phyloP scores from a whole-genome alignment of 2,329 filamentous ascomycete species.

The Teratosphaeria nubilosa region DNA sequence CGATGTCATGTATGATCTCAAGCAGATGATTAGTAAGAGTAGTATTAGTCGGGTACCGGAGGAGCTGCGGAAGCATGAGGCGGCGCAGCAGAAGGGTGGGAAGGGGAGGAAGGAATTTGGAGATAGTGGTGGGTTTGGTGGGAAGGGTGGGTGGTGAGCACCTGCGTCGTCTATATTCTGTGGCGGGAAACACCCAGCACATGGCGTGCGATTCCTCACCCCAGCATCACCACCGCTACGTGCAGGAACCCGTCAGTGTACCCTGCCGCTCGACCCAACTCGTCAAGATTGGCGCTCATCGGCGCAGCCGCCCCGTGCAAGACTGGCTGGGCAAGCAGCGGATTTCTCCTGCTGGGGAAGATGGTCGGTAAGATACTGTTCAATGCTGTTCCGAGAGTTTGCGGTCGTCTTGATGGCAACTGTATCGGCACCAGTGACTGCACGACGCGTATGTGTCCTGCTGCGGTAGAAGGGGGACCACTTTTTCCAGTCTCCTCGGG shows the following conservation, averaged over 20 bases:
- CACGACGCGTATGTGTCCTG: constrained; percentile 42
- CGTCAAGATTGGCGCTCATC: constrained; percentile 67
- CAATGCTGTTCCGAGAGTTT: constrained; percentile 68
- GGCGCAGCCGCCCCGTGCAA: constrained; percentile 79
- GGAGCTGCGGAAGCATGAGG: constrained; percentile 79
- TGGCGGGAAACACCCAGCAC: not conserved
- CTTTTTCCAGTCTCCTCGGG: constrained; percentile 9
- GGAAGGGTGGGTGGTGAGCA: constrained; percentile 26
- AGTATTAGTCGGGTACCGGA: constrained; percentile 81
- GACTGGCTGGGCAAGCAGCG: constrained; percentile 72
- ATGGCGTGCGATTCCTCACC: constrained; percentile 21
- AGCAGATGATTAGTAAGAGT: constrained; percentile 91
- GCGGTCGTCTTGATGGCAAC: constrained; percentile 40
- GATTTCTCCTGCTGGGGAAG: constrained; percentile 78
- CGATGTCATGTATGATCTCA: constrained; percentile 82
- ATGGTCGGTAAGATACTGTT: constrained; percentile 65
- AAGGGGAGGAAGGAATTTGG: constrained; percentile 24
- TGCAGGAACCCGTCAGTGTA: constrained; percentile 92
- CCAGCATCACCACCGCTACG: constrained; percentile 65
- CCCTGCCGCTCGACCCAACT: constrained; percentile 69
- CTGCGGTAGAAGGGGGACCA: constrained; percentile 9
- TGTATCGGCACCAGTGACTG: constrained; percentile 59
- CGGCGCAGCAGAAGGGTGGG: constrained; percentile 64
- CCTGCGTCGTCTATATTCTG: not conserved
- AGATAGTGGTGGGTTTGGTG: constrained; percentile 25